Percentiles rank a stretch among this genome's conserved stretches.
Evolutionary conservation across 1,284 basidiomycete species (phyloP).

Genomic region (Grifola frondosa): DNA sequence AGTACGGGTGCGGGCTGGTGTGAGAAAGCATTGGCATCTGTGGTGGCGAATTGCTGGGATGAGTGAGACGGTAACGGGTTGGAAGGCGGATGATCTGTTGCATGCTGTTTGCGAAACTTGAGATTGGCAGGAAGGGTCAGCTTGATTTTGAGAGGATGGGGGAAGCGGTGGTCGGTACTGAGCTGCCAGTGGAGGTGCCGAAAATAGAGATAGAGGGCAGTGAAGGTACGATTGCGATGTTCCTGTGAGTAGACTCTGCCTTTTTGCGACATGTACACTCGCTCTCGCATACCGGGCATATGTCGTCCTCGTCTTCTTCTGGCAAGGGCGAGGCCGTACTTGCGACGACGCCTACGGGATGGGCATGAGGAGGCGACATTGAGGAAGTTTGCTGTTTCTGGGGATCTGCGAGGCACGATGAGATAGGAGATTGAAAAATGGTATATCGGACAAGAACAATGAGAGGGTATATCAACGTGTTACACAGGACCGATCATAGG

Average conservation of each 20-base stretch:
- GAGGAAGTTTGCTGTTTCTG: constrained; percentile 56
- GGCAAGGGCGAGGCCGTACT: constrained; percentile 19
- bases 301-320: constrained; percentile 73
- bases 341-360: constrained; percentile 53
- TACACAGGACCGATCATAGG: no score
- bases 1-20: constrained; percentile 18
- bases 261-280: constrained; percentile 71
- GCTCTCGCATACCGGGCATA: constrained; percentile 83
- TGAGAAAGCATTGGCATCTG: constrained; percentile 11
- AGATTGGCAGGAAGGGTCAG: constrained; percentile 59
- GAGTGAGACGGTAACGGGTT: no score
- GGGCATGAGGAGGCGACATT: constrained; percentile 67
- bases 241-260: constrained; percentile 25
- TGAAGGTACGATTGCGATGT: constrained; percentile 25
- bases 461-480: no score
- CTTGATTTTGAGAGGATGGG: constrained; percentile 63
- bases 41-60: constrained; percentile 8
- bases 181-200: constrained; percentile 21
- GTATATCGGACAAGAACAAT: no score
- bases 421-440: no score
- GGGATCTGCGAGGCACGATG: constrained; percentile 40
- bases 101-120: constrained; percentile 26
- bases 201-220: constrained; percentile 26
- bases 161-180: constrained; percentile 26
- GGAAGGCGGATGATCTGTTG: constrained; percentile 11